Evolutionary conservation across 2,329 filamentous ascomycete species (phyloP).

Genomic region (Mollisia scopiformis): DNA sequence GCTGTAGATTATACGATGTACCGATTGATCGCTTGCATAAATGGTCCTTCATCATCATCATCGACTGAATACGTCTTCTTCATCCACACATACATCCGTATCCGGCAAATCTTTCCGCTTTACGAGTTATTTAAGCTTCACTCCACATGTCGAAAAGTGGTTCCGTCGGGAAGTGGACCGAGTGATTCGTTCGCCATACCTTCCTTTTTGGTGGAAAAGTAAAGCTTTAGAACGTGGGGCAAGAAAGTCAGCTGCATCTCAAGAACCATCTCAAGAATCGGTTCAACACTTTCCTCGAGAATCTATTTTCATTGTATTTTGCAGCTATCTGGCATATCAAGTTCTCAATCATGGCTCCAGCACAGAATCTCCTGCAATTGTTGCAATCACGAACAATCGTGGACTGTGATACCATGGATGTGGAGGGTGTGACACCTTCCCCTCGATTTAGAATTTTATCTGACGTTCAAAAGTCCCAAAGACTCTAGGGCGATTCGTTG

Average conservation of each 20-base stretch:
- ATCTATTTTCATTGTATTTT: neutral
- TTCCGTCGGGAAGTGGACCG: neutral
- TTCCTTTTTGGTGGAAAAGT: slow-evolving; percentile 1
- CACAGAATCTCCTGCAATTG: slow-evolving; percentile 43
- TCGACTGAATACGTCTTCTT: too few relatives aligned
- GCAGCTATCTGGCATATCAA: neutral
- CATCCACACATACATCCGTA: too few relatives aligned
- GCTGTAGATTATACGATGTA: too few relatives aligned
- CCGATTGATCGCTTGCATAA: neutral
- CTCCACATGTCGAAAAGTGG: neutral
- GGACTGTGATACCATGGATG: slow-evolving; percentile 55
- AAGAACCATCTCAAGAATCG: neutral
- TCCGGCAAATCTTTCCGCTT: too few relatives aligned
- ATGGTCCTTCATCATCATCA: neutral
- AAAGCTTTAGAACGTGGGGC: neutral
- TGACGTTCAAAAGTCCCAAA: slow-evolving; percentile 42
- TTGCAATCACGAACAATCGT: slow-evolving; percentile 48
- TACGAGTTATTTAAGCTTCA: neutral
- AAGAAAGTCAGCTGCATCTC: neutral
- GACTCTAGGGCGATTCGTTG: slow-evolving; percentile 50
- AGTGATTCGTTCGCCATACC: slow-evolving; percentile 12
- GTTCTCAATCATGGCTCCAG: slow-evolving; percentile 17
- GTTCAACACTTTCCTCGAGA: neutral
- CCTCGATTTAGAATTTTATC: neutral
- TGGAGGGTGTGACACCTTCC: slow-evolving; percentile 41